phyloP scores from a whole-genome alignment of 2,329 filamentous ascomycete genomes.

The Alternaria sp. region DNA sequence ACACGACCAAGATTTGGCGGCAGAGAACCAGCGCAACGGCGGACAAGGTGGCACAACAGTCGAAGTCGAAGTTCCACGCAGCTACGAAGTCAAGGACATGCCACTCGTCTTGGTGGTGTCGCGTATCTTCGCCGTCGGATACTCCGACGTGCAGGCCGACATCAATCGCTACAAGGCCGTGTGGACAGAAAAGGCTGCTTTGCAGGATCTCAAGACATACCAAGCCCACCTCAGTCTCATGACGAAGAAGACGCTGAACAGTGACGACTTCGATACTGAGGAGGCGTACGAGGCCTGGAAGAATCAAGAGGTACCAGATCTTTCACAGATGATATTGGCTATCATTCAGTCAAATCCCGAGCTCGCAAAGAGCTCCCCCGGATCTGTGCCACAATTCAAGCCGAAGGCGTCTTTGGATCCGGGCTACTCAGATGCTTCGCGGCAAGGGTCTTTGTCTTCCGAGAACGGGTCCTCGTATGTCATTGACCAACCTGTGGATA shows the following conservation, averaged over 20 bases:
- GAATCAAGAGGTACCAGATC: constrained; percentile 82
- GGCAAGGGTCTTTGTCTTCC: constrained; percentile 56
- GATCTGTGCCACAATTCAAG: constrained; percentile 66
- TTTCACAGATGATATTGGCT: constrained; percentile 93
- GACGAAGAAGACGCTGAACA: constrained; percentile 76
- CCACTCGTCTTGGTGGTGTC: constrained; percentile 87
- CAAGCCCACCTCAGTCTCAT: constrained; percentile 86
- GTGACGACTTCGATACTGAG: constrained; percentile 88
- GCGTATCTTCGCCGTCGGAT: constrained; percentile 81
- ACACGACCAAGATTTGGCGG: constrained; percentile 88
- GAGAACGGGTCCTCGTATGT: constrained; percentile 60
- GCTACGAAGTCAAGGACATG: constrained; percentile 97
- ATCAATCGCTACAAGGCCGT: constrained; percentile 80
- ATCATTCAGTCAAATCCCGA: constrained; percentile 87
- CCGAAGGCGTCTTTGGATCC: constrained; percentile 51
- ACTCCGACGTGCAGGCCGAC: constrained; percentile 83
- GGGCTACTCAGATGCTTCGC: constrained; percentile 57
- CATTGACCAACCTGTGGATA: constrained; percentile 73
- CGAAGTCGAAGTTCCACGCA: constrained; percentile 83
- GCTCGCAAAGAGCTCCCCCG: constrained; percentile 77
- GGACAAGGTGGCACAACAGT: constrained; percentile 70
- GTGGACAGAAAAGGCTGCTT: constrained; percentile 92
- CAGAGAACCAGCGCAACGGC: constrained; percentile 65
- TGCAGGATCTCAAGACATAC: constrained; percentile 92
- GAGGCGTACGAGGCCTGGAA: constrained; percentile 92